Evolutionary conservation across 306 rosid genomes (phyloP), one percentile per base, ranked within the genome.

Genomic region (Vigna reflexopilosa): DNA sequence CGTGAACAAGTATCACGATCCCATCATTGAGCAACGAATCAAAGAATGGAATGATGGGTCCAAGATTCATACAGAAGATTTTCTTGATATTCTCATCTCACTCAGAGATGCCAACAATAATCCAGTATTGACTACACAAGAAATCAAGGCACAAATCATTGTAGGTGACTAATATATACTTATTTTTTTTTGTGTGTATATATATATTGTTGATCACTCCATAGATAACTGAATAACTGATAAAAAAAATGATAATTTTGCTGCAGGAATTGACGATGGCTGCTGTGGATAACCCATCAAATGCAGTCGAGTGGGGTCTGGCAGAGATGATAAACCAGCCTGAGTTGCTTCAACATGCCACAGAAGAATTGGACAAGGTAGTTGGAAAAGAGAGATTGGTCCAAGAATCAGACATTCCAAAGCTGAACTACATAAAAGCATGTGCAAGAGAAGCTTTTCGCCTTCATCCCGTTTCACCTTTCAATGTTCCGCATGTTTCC

Each of bases 231-330:
- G 22, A 54, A 10, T 56, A 10, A 22, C 67, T 28, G 0, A 0
- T 4, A 30, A 61, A 13, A 28, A 15, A 61, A 63, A 34, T 63
- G 13, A 8, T 34, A 63, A 3, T 16, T 14, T 1, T 16, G 16
- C 16, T 34, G 22, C 9, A 88, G 90, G 88, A 88, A 30, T 1
- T 82, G 17, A 70, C 77, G 58, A 14, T 77, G 11, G 87, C 85
- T 4, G 4, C 83, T 0, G 57, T 88, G 8, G 87, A 86, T 22
- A 88, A 84, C 19, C 92, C 84, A n/a, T 73, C 73, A 22, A 86
- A 73, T 45, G 78, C 69, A 15, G 19, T 73, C 5, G 78, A 73
- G 28, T 73, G 78, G 78, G 58, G 17, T 4, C 58, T 73, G 16
- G 68, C 69, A 11, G 58, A 58, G 34, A 73, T 73, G 78, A 73